These are phyloP conservation scores for Rhodomyrtus psidioides DNA, from an alignment of 441 rosid species.

Conservation along the genomic window DNA sequence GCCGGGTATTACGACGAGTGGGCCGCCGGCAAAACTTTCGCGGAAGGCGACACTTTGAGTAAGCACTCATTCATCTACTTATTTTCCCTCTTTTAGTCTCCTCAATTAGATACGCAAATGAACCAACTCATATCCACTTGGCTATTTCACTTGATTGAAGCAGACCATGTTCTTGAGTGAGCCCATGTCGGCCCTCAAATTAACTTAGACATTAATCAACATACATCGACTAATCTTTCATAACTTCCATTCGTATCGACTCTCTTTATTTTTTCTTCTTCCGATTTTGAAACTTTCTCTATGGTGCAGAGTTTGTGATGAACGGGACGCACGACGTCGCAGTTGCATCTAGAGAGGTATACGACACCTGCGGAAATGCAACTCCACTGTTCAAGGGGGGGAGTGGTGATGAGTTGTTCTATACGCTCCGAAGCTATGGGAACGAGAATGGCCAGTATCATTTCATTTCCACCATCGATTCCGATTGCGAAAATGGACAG, in stretches of 20 bases:
- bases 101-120: not conserved
- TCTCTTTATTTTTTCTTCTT: too few species aligned
- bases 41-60: constrained; percentile 9
- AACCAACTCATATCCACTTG: not conserved
- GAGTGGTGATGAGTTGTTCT: too few species aligned
- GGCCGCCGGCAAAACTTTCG: not conserved
- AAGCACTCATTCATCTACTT: not conserved
- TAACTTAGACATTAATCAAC: not conserved
- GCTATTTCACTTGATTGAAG: not conserved
- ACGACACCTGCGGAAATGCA: not conserved
- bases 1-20: not conserved
- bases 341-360: not conserved
- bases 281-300: too few species aligned
- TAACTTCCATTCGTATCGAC: too few species aligned
- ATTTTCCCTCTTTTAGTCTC: not conserved
- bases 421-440: too few species aligned
- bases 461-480: not conserved
- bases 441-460: not conserved
- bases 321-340: not conserved
- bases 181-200: not conserved
- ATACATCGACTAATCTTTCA: not conserved
- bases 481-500: not conserved
- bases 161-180: not conserved
- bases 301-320: not conserved
- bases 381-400: rapidly evolving